Evolutionary conservation across 176 grass and related monocot species (phyloP).

Genomic region (Chloris gayana): DNA sequence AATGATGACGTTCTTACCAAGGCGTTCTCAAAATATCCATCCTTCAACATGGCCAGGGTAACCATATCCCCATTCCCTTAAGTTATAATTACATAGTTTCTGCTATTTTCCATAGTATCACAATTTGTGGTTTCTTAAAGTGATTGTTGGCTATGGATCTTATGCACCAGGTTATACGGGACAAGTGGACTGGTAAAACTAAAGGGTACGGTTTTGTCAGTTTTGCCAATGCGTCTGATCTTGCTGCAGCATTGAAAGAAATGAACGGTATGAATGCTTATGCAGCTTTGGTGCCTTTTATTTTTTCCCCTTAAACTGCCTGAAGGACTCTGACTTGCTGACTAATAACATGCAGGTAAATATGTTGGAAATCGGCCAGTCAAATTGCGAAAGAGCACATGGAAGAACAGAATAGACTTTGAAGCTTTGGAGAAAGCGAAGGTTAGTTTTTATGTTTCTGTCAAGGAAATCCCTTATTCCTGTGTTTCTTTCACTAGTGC

Average conservation of each 20-base stretch:
- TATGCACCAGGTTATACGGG: slow-evolving; percentile 61
- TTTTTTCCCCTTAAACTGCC: not conserved
- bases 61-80: slow-evolving; percentile 9
- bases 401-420: slow-evolving; percentile 76
- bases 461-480: not conserved
- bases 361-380: slow-evolving; percentile 87
- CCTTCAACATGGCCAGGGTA: slow-evolving; percentile 89
- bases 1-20: slow-evolving; percentile 80
- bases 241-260: slow-evolving; percentile 74
- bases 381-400: slow-evolving; percentile 80
- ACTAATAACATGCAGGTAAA: slow-evolving; percentile 63
- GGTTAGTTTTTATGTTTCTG: slow-evolving; percentile 36
- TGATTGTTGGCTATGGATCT: not conserved
- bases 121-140: not conserved
- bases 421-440: slow-evolving; percentile 69
- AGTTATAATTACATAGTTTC: not conserved
- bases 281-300: not conserved
- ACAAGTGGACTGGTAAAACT: slow-evolving; percentile 73
- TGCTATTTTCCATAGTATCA: not conserved
- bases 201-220: slow-evolving; percentile 87
- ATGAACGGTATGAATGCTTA: slow-evolving; percentile 59
- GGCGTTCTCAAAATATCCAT: slow-evolving; percentile 72
- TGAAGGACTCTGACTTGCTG: slow-evolving; percentile 15
- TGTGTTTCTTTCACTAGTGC: not conserved
- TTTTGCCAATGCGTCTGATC: slow-evolving; percentile 65